A percentile compares a stretch with the other conserved stretches of the same genome.
phyloP scores from a whole-genome alignment of 2,329 filamentous ascomycete genomes.

The Exophiala alcalophila region DNA sequence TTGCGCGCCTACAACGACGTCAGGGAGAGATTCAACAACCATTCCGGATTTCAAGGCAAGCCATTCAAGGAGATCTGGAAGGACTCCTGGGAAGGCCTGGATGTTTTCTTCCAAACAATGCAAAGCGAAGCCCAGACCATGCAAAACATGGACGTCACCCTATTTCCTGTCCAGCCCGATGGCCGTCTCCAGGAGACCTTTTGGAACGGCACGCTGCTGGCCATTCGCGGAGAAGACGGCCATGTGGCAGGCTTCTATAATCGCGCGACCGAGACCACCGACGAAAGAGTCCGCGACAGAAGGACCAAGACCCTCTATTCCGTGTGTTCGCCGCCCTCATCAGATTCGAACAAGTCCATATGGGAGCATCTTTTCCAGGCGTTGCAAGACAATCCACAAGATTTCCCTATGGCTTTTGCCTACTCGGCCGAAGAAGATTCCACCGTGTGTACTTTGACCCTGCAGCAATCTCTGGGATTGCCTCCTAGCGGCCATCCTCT shows the following conservation, averaged over 20 bases:
- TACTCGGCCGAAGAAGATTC: conserved; percentile 49
- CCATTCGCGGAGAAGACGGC: conserved; percentile 44
- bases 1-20: conserved; percentile 12
- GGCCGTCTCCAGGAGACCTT: conserved; percentile 49
- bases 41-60: conserved; percentile 9
- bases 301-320: conserved; percentile 45
- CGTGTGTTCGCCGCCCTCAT: conserved; percentile 46
- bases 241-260: conserved; percentile 49
- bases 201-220: conserved; percentile 50
- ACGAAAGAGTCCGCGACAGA: conserved; percentile 35
- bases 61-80: conserved; percentile 22
- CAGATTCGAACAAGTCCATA: conserved; percentile 45
- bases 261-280: conserved; percentile 48
- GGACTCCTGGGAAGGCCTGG: conserved; percentile 14
- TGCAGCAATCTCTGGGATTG: conserved; percentile 24
- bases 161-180: conserved; percentile 27
- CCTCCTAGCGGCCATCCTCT: conserved; percentile 36
- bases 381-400: conserved; percentile 46
- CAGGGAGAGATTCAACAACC: conserved; percentile 4
- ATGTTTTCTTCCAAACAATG: conserved; percentile 10
- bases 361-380: conserved; percentile 49
- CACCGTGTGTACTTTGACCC: conserved; percentile 13
- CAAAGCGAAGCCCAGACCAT: conserved; percentile 1
- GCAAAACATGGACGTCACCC: conserved; percentile 4
- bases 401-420: conserved; percentile 52